Conservation (phyloP, 2,329 filamentous ascomycete genomes). For the Colletotrichum cordylinicola region DNA sequence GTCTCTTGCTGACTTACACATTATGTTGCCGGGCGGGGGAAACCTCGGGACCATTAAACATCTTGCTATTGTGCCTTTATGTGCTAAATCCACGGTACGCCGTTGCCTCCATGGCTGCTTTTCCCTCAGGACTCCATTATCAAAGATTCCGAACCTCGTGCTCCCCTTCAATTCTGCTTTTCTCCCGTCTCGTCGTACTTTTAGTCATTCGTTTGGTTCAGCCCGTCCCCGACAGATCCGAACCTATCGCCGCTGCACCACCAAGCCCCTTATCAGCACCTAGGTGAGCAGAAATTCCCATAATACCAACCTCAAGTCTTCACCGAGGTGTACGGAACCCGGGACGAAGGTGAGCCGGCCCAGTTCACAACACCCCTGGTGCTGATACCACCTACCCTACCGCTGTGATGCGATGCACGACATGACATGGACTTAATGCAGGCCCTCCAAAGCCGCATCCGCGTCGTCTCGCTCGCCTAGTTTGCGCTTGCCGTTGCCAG, state of each 20-base stretch:
- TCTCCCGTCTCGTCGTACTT: not conserved
- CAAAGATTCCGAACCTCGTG: not conserved
- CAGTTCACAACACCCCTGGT: not conserved
- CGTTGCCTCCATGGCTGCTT: not conserved
- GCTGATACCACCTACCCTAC: not conserved
- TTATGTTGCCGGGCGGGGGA: not conserved
- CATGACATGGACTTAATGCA: slow-evolving; percentile 15
- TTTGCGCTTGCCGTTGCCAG: slow-evolving; percentile 63
- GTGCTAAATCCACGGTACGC: not conserved
- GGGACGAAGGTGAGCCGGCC: slow-evolving; percentile 20
- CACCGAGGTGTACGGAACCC: slow-evolving; percentile 18
- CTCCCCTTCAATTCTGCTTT: not conserved
- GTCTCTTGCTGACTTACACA: not conserved
- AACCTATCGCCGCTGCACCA: not conserved
- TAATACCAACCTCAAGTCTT: not conserved
- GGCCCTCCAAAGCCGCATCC: slow-evolving; percentile 10
- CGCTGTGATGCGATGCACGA: slow-evolving; percentile 9
- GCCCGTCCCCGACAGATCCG: not conserved
- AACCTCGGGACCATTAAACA: not conserved
- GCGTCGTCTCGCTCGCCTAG: slow-evolving; percentile 45
- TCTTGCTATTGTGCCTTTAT: not conserved
- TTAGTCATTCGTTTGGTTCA: not conserved
- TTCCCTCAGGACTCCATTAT: not conserved
- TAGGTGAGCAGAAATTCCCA: not conserved
- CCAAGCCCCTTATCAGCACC: not conserved